Evolutionary conservation across 2,329 filamentous ascomycete species (phyloP).

Genomic region (Cladophialophora chaetospira): DNA sequence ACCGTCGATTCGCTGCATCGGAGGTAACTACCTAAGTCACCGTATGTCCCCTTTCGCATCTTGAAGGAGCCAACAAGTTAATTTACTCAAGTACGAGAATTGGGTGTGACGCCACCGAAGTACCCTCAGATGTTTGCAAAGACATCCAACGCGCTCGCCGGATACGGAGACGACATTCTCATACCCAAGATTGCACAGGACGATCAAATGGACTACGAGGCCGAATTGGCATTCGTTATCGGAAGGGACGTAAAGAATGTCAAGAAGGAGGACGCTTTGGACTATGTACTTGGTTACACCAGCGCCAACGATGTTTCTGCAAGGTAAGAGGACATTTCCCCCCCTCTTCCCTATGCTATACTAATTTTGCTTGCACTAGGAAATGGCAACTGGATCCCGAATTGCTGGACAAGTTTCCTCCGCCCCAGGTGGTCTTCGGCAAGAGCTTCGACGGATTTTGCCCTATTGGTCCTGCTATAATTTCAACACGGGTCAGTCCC

Average conservation of each 20-base stretch:
- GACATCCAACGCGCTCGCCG: neutral
- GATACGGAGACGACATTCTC: slow-evolving; percentile 7
- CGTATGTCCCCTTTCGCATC: neutral
- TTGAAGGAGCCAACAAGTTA: neutral
- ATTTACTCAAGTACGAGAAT: neutral
- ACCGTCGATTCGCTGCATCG: slow-evolving; percentile 1
- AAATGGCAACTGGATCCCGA: slow-evolving; percentile 9
- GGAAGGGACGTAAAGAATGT: slow-evolving; percentile 41
- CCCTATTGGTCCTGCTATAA: slow-evolving; percentile 41
- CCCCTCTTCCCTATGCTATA: too few species aligned
- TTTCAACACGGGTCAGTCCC: slow-evolving; percentile 26
- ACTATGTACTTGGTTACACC: slow-evolving; percentile 46
- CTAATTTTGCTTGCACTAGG: neutral
- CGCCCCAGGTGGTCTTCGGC: slow-evolving; percentile 32
- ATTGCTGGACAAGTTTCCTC: slow-evolving; percentile 1
- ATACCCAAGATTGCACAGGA: slow-evolving; percentile 8
- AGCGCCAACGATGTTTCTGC: slow-evolving; percentile 42
- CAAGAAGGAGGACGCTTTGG: slow-evolving; percentile 38
- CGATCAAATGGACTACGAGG: slow-evolving; percentile 41
- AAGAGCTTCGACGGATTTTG: slow-evolving; percentile 44
- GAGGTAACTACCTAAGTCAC: slow-evolving; percentile 9
- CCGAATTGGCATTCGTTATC: slow-evolving; percentile 43
- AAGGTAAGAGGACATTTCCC: neutral
- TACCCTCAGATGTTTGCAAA: slow-evolving; percentile 1
- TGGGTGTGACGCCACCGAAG: neutral